phyloP scores from a whole-genome alignment of 441 rosid genomes.

The Erodium chrysanthum region DNA sequence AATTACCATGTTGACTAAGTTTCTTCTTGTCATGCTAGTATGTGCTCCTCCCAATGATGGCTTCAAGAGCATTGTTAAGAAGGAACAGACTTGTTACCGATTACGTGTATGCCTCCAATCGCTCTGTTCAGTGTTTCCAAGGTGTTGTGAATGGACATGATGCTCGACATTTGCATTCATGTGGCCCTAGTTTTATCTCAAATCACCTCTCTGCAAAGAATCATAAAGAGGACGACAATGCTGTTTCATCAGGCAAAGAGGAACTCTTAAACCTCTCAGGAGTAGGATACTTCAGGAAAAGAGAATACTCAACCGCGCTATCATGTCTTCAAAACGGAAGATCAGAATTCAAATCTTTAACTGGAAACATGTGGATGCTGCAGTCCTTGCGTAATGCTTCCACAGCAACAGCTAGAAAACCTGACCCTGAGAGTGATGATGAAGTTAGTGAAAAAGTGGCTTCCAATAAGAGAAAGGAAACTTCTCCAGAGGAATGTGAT shows the following conservation, averaged over 20 bases:
- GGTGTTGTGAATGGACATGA: conserved; percentile 25
- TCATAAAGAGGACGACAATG: conserved; percentile 16
- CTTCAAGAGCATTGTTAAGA: conserved; percentile 59
- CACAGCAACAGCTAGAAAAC: conserved; percentile 47
- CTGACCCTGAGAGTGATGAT: conserved; percentile 32
- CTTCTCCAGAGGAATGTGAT: conserved; percentile 65
- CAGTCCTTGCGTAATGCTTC: conserved; percentile 41
- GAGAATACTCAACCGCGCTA: conserved; percentile 26
- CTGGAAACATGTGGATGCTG: conserved; percentile 28
- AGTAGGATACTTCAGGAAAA: conserved; percentile 21
- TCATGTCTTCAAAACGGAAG: conserved; percentile 26
- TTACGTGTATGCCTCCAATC: conserved; percentile 33
- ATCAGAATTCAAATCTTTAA: conserved; percentile 26
- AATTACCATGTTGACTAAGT: neutral
- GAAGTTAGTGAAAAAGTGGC: conserved; percentile 28
- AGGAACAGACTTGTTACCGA: conserved; percentile 43
- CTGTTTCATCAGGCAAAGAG: conserved; percentile 20
- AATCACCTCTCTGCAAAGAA: conserved; percentile 18
- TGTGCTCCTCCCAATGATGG: conserved; percentile 36
- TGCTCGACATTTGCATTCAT: conserved; percentile 23
- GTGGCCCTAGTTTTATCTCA: conserved; percentile 19
- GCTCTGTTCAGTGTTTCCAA: conserved; percentile 34
- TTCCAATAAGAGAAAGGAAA: conserved; percentile 34
- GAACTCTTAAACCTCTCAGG: conserved; percentile 26
- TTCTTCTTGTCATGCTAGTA: neutral